These are phyloP conservation scores for Quercus rubra DNA, from an alignment of 306 rosid genomes.

Conservation along the genomic window DNA sequence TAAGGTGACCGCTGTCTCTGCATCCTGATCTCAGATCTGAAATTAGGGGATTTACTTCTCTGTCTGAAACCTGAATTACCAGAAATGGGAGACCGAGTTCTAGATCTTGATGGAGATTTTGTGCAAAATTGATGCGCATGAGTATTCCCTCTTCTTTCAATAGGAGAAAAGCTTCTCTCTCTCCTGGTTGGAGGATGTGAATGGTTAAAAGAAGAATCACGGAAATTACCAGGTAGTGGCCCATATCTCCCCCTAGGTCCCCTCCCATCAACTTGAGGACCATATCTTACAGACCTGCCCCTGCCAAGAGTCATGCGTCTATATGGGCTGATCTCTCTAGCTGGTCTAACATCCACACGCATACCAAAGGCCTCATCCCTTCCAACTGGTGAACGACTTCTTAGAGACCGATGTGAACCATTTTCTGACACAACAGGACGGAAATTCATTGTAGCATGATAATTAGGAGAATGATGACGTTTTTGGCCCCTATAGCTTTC, in stretches of 20 bases:
- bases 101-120: neutral
- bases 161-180: neutral
- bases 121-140: neutral
- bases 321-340: neutral
- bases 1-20: conserved; percentile 2
- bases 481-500: neutral
- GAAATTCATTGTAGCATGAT: neutral
- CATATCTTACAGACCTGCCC: neutral
- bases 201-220: neutral
- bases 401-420: neutral
- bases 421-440: neutral
- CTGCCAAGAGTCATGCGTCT: neutral
- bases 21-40: neutral
- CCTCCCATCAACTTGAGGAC: neutral
- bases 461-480: neutral
- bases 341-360: neutral
- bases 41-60: neutral
- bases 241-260: neutral
- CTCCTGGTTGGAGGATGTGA: neutral
- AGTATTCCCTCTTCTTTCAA: neutral
- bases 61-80: neutral
- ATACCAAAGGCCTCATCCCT: neutral
- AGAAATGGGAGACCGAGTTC: conserved; percentile 1
- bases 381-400: neutral
- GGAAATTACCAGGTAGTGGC: neutral